Percentiles rank a stretch among this genome's conserved stretches.
These are phyloP conservation scores for Rhizopogon parksii DNA, from an alignment of 1,284 basidiomycete genomes.

Conservation along the genomic window DNA sequence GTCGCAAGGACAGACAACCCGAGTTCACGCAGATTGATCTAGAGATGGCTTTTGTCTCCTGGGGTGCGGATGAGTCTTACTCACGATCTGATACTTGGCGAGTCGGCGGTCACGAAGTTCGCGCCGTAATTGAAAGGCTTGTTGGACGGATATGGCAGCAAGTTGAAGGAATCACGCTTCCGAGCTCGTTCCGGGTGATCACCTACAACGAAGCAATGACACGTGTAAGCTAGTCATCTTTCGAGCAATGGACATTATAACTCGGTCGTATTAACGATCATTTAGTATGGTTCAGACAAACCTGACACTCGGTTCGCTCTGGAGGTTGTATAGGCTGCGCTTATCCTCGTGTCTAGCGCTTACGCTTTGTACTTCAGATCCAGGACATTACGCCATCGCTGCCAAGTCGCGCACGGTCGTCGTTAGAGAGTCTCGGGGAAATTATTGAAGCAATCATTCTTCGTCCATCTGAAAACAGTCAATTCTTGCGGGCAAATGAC, in stretches of 20 bases:
- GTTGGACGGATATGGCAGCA: constrained; percentile 71
- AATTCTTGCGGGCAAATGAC: constrained; percentile 40
- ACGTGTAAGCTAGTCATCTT: constrained; percentile 45
- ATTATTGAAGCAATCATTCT: constrained; percentile 54
- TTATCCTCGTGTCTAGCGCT: constrained; percentile 2
- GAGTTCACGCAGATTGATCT: constrained; percentile 97
- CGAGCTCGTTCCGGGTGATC: constrained; percentile 66
- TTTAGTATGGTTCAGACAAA: constrained; percentile 90
- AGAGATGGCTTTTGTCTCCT: constrained; percentile 93
- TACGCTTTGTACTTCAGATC: constrained; percentile 15
- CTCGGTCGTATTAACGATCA: constrained; percentile 12
- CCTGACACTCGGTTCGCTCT: constrained; percentile 86
- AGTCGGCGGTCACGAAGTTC: constrained; percentile 79
- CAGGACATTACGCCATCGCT: constrained; percentile 50
- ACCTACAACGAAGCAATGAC: constrained; percentile 84
- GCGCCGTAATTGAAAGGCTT: constrained; percentile 67
- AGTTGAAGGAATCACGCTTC: constrained; percentile 52
- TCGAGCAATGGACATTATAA: constrained; percentile 10
- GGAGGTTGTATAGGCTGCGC: constrained; percentile 46
- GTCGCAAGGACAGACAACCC: constrained; percentile 89
- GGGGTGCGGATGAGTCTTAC: constrained; percentile 32
- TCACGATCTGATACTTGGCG: constrained; percentile 50
- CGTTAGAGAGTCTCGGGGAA: constrained; percentile 34
- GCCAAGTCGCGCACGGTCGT: constrained; percentile 30
- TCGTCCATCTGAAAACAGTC: constrained; percentile 25